Base-by-base conservation (phyloP, 148 eudicot species). In the Polygonum maritimum region DNA sequence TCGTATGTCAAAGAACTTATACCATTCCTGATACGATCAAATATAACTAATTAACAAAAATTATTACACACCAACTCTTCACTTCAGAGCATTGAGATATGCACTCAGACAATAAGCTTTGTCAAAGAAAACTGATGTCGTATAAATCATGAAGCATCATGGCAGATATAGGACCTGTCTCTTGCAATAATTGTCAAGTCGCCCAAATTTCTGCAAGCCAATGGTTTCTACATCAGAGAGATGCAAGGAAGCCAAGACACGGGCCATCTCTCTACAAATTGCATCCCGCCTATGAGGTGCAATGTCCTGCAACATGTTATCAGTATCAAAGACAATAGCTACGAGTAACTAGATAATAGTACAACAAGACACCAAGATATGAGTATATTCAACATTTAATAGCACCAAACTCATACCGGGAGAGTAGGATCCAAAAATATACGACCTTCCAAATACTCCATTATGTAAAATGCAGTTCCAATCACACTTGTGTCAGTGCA, bases 381-480 rank as follows among this genome's bases (percentile, higher is more conserved):
- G 5, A 26, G 12, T 9, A 22, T 2, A 4, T 38, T 13, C 5
- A 26, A 12, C 33, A 48, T 3, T 13, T 45, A 12, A 39, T 18
- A 71, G 55, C 47, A 71, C 58, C 11, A 71, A 63, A 22, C 57
- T 82, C 89, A 38, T 90, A 94, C 98, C 74, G 89, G 97, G 65
- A 94, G 84, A 44, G 75, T 81, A 15, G 96, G 96, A 74, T 94
- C 89, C 47, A 92, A 76, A 78, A 84, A 94, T 58, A 94, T 80
- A 74, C 97, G 98, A 69, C 98, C 98, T 76, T 94, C 97, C 78
- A 94, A 67, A 83, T 85, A 92, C 86, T 94, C 98, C 98, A 94
- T 94, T 41, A 94, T 86, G 86, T 94, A 94, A 88, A 94, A 94
- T 65, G 96, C 79, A 74, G 98, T 92, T 78, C 98, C 98, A 71